These are phyloP conservation scores for Solanum chaucha DNA, from an alignment of 257 asterid species.

Conservation along the genomic window DNA sequence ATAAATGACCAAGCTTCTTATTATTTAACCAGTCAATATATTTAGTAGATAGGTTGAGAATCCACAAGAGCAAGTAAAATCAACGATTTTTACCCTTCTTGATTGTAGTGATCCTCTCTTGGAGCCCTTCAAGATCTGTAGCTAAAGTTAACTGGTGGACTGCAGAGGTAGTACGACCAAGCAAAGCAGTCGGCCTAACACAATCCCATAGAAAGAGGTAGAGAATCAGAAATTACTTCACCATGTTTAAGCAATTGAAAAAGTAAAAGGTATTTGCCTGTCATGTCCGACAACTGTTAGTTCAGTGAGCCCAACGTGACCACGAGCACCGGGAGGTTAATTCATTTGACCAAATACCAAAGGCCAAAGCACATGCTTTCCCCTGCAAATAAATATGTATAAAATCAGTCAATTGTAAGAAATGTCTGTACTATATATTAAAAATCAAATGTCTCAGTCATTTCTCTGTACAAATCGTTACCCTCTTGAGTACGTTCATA, in stretches of 20 bases:
- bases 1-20: background rate
- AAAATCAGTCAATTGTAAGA: background rate
- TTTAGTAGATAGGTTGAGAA: too few relatives aligned
- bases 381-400: conserved; percentile 12
- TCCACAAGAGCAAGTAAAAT: too few relatives aligned
- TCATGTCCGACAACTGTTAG: conserved; percentile 96
- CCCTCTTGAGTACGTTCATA: conserved; percentile 97
- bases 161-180: conserved; percentile 25
- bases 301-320: conserved; percentile 98
- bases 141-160: too few relatives aligned
- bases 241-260: too few relatives aligned
- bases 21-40: too few relatives aligned
- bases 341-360: conserved; percentile 93
- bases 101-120: too few relatives aligned
- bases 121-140: too few relatives aligned
- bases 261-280: conserved; percentile 31
- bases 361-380: conserved; percentile 80
- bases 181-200: too few relatives aligned
- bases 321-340: conserved; percentile 99
- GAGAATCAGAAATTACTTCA: too few relatives aligned
- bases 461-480: conserved; percentile 92
- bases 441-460: conserved; percentile 34
- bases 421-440: too few relatives aligned
- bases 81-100: too few relatives aligned
- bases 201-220: too few relatives aligned